These are phyloP conservation scores for Macrophomina pseudophaseolina DNA, from an alignment of 2,329 filamentous ascomycete species.

Conservation along the genomic window DNA sequence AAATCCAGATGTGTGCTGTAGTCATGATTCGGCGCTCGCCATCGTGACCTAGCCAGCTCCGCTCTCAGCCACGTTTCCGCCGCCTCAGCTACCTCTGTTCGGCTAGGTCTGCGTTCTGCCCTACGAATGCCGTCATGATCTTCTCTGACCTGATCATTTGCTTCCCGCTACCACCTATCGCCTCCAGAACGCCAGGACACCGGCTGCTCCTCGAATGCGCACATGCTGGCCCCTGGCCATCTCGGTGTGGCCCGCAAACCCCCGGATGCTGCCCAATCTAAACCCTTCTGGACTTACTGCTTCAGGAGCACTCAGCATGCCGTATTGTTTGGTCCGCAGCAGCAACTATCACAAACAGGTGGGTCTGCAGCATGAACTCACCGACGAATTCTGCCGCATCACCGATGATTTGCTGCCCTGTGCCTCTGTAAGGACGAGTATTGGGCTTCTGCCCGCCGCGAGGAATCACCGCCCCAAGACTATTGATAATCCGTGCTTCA, in stretches of 20 bases:
- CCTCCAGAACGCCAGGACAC: not conserved
- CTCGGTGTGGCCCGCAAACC: conserved; percentile 7
- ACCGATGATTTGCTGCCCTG: conserved; percentile 1
- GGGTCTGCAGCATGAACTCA: conserved; percentile 6
- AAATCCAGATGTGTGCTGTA: not conserved
- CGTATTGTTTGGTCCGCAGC: not conserved
- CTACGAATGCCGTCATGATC: conserved; percentile 15
- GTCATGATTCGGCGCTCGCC: not conserved
- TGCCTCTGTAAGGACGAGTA: not conserved
- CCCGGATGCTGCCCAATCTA: conserved; percentile 21
- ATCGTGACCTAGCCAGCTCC: conserved; percentile 12
- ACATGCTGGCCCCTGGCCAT: conserved; percentile 15
- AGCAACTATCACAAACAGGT: not conserved
- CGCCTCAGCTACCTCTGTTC: not conserved
- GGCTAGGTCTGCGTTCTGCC: not conserved
- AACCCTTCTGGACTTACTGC: conserved; percentile 2
- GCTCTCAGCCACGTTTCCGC: not conserved
- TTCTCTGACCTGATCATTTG: not conserved
- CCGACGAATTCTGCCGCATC: conserved; percentile 8
- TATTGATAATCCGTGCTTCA: not conserved
- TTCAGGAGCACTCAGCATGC: not conserved
- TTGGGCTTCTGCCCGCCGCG: not conserved
- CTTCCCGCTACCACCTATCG: conserved; percentile 5
- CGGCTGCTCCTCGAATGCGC: conserved; percentile 1
- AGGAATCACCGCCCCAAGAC: not conserved